phyloP scores from a whole-genome alignment of 176 grass and related monocot species.

The Bothriochloa decipiens region DNA sequence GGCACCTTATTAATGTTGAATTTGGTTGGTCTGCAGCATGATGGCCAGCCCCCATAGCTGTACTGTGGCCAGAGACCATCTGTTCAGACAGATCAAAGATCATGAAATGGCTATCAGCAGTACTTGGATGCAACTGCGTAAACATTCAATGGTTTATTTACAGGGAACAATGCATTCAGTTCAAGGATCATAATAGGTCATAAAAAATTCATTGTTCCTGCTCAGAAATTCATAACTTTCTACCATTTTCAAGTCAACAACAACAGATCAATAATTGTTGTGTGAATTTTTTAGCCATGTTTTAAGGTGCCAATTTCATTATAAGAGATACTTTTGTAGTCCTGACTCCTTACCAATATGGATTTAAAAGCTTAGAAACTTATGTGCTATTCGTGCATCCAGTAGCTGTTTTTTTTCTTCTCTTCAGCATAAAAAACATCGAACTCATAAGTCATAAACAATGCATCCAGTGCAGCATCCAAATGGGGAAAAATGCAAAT shows the following conservation, averaged over 20 bases:
- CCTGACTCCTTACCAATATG: not conserved
- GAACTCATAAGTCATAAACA: not conserved
- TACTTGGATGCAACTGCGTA: not conserved
- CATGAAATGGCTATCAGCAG: not conserved
- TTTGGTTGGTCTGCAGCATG: slow-evolving; percentile 65
- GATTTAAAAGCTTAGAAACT: not conserved
- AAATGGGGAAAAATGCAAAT: not conserved
- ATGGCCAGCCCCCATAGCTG: slow-evolving; percentile 74
- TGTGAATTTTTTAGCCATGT: not conserved
- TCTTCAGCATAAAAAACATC: not conserved
- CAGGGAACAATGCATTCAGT: too few species aligned
- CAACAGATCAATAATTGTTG: not conserved
- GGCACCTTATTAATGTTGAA: slow-evolving; percentile 80
- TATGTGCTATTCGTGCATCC: not conserved
- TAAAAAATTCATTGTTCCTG: not conserved
- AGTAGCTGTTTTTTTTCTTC: not conserved
- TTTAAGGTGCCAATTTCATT: not conserved
- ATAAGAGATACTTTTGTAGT: not conserved
- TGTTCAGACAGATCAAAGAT: slow-evolving; percentile 41
- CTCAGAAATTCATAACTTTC: not conserved
- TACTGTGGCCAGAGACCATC: slow-evolving; percentile 91
- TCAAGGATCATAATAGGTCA: too few species aligned
- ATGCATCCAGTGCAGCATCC: not conserved
- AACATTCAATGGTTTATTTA: too few species aligned
- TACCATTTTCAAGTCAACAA: not conserved